A percentile compares a stretch with the other conserved stretches of the same genome.
These are phyloP conservation scores for Schoenoplectus triqueter DNA, from an alignment of 202 grass and related monocot species.

Conservation along the genomic window DNA sequence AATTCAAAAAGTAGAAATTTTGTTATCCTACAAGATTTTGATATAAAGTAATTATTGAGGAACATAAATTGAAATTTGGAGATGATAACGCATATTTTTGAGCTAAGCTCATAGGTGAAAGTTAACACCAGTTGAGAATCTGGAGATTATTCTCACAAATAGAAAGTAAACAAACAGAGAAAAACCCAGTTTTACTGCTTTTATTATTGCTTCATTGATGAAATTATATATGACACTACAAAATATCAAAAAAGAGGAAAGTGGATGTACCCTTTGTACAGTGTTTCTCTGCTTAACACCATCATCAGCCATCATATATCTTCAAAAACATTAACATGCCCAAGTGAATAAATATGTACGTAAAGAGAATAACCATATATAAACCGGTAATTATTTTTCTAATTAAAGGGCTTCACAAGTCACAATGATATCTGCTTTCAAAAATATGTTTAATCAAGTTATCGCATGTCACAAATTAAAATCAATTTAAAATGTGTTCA, in stretches of 20 bases:
- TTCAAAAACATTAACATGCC: constrained; percentile 46
- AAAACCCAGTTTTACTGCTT: neutral
- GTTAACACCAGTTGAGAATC: neutral
- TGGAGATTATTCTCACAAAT: constrained; percentile 17
- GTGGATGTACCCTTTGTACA: constrained; percentile 57
- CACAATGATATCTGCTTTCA: neutral
- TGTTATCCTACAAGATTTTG: too few species aligned
- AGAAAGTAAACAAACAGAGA: constrained; percentile 6
- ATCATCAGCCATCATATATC: constrained; percentile 97
- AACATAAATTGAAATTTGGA: too few species aligned
- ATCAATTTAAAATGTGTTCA: constrained; percentile 16
- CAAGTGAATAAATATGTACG: constrained; percentile 19
- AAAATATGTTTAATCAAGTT: constrained; percentile 25
- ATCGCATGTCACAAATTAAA: neutral
- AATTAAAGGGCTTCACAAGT: neutral
- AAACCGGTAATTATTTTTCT: neutral
- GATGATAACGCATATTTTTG: too few species aligned
- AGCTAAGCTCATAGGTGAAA: neutral
- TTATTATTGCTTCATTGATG: constrained; percentile 15
- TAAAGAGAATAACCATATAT: neutral
- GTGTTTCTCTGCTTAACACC: constrained; percentile 80
- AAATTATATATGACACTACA: constrained; percentile 5
- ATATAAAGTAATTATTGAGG: too few species aligned
- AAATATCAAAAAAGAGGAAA: constrained; percentile 14
- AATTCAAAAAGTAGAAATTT: too few species aligned